Conservation (phyloP, 257 asterid genomes). For the Misopates orontium region DNA sequence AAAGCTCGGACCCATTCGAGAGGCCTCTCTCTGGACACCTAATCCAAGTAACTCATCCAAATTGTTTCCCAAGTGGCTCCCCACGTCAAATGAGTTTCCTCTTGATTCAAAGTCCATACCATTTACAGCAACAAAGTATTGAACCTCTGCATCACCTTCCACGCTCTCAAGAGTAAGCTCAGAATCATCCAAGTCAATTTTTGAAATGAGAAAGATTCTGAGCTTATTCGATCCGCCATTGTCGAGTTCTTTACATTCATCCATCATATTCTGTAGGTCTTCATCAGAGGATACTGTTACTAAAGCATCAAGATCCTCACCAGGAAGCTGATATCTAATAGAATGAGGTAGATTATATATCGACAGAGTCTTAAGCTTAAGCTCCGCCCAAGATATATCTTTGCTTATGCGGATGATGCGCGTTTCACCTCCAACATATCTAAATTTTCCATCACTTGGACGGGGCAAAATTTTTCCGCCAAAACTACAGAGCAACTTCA, state of each 20-base stretch:
- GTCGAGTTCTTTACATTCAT: slow-evolving; percentile 63
- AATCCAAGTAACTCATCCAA: slow-evolving; percentile 67
- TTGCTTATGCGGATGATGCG: slow-evolving; percentile 68
- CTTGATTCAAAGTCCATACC: slow-evolving; percentile 76
- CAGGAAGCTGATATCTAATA: slow-evolving; percentile 94
- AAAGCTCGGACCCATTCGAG: slow-evolving; percentile 38
- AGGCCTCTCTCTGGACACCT: slow-evolving; percentile 50
- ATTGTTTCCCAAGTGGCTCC: slow-evolving; percentile 57
- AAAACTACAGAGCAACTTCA: slow-evolving; percentile 87
- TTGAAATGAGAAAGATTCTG: slow-evolving; percentile 70
- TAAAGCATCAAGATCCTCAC: slow-evolving; percentile 94
- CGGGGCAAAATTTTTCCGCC: slow-evolving; percentile 92
- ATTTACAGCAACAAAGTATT: slow-evolving; percentile 81
- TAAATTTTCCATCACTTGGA: slow-evolving; percentile 87
- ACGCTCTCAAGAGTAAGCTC: slow-evolving; percentile 53
- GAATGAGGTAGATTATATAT: slow-evolving; percentile 53
- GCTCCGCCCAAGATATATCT: slow-evolving; percentile 71
- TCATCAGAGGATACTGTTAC: slow-evolving; percentile 90
- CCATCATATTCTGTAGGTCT: slow-evolving; percentile 90
- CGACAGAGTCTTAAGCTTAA: slow-evolving; percentile 59
- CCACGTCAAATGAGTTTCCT: slow-evolving; percentile 62
- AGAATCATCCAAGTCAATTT: slow-evolving; percentile 63
- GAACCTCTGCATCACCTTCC: slow-evolving; percentile 70
- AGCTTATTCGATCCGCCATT: slow-evolving; percentile 72
- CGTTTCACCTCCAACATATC: slow-evolving; percentile 97